phyloP scores from a whole-genome alignment of 129 eudicot genomes.

The Artemisia tridentata region DNA sequence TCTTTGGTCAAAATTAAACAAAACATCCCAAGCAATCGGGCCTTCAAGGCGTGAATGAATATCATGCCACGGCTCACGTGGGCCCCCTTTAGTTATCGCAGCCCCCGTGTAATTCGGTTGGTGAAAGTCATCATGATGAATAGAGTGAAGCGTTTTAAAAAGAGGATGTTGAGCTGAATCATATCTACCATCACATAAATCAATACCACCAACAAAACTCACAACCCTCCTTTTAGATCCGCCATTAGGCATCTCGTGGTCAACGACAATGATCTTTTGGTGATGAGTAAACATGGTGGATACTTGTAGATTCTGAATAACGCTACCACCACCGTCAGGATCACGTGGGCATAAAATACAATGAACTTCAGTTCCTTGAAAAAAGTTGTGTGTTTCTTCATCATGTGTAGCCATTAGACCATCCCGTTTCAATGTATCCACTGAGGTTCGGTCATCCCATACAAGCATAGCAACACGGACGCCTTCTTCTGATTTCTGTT shows the following conservation, averaged over 20 bases:
- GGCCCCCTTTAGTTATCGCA: slow-evolving; percentile 67
- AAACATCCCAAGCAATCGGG: slow-evolving; percentile 83
- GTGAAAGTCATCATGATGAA: slow-evolving; percentile 76
- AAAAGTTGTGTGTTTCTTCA: slow-evolving; percentile 60
- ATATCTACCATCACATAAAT: slow-evolving; percentile 79
- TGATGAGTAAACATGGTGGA: slow-evolving; percentile 90
- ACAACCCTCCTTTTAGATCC: slow-evolving; percentile 57
- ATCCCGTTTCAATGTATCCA: slow-evolving; percentile 51
- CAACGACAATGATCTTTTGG: slow-evolving; percentile 81
- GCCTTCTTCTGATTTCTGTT: slow-evolving; percentile 72
- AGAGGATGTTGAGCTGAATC: slow-evolving; percentile 67
- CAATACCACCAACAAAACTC: slow-evolving; percentile 85
- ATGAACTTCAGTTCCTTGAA: slow-evolving; percentile 49
- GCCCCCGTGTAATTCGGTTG: slow-evolving; percentile 73
- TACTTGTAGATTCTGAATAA: slow-evolving; percentile 57
- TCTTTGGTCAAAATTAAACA: slow-evolving; percentile 79
- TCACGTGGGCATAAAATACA: slow-evolving; percentile 74
- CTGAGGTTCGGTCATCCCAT: slow-evolving; percentile 76
- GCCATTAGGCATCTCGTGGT: slow-evolving; percentile 53
- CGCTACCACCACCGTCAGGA: slow-evolving; percentile 75
- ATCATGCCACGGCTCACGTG: slow-evolving; percentile 90
- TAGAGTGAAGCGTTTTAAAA: slow-evolving; percentile 54
- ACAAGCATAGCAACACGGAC: slow-evolving; percentile 67
- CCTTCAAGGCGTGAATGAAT: slow-evolving; percentile 79
- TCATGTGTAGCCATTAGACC: slow-evolving; percentile 90